A percentile compares a stretch with the other conserved stretches of the same genome.
phyloP scores from a whole-genome alignment of 371 early-diverging fungal species.

The Mucor plumbeus region DNA sequence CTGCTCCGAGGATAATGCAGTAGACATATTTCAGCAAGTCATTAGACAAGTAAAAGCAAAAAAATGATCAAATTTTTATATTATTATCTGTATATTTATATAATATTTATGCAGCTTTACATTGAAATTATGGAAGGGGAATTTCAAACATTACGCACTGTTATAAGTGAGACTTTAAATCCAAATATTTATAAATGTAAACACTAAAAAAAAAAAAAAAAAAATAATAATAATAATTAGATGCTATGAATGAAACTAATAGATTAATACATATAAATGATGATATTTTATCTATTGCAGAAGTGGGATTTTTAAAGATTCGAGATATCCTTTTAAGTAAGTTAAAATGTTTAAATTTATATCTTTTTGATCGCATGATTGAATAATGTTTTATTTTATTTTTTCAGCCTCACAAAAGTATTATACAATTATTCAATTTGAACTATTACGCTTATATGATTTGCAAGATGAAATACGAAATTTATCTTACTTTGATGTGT shows the following conservation, averaged over 20 bases:
- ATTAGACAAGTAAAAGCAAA: slow-evolving; percentile 64
- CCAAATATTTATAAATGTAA: slow-evolving; percentile 12
- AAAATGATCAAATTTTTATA: not conserved
- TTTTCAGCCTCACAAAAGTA: slow-evolving; percentile 61
- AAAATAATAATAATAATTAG: no score
- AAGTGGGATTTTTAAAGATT: slow-evolving; percentile 59
- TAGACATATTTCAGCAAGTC: slow-evolving; percentile 61
- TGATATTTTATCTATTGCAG: slow-evolving; percentile 61
- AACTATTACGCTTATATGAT: slow-evolving; percentile 64
- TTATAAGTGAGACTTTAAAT: slow-evolving; percentile 55
- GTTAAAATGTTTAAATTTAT: not conserved
- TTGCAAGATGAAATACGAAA: slow-evolving; percentile 60
- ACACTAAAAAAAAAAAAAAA: not conserved
- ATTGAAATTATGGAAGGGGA: slow-evolving; percentile 73
- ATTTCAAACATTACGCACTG: slow-evolving; percentile 63
- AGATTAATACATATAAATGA: slow-evolving; percentile 61
- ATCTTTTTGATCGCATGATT: not conserved
- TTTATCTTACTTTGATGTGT: slow-evolving; percentile 61
- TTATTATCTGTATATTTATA: not conserved
- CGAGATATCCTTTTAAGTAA: slow-evolving; percentile 59
- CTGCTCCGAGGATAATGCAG: slow-evolving; percentile 26
- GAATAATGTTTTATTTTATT: not conserved
- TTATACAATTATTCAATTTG: slow-evolving; percentile 61
- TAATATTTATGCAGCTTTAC: slow-evolving; percentile 38
- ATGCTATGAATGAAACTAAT: slow-evolving; percentile 53